Conservation (phyloP, 1,139 yeast genomes). For the Meyerozyma carpophila region DNA sequence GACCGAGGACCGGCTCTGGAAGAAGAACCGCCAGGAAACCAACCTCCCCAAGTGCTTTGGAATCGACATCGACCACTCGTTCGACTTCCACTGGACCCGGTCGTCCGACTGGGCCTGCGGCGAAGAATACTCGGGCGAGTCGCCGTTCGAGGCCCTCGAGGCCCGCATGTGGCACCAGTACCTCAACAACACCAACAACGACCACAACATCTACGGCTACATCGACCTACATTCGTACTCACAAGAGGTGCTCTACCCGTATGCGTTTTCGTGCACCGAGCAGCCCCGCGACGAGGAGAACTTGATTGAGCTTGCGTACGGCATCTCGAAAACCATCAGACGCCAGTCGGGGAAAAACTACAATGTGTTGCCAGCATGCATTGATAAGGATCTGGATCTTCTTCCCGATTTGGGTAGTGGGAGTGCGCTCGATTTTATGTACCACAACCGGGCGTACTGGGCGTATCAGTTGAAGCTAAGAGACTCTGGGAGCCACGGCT, state of each 20-base stretch:
- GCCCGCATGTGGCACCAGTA: conserved; percentile 59
- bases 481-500: conserved; percentile 82
- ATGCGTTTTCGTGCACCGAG: conserved; percentile 70
- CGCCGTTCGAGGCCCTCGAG: conserved; percentile 74
- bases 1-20: conserved; percentile 78
- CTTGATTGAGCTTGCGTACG: conserved; percentile 74
- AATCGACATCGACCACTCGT: conserved; percentile 82
- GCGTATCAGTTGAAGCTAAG: conserved; percentile 79
- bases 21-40: conserved; percentile 81
- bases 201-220: conserved; percentile 67
- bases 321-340: conserved; percentile 69
- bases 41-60: conserved; percentile 66
- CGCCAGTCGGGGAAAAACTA: conserved; percentile 57
- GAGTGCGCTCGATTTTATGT: conserved; percentile 78
- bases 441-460: conserved; percentile 76
- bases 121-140: conserved; percentile 76
- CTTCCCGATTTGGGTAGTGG: conserved; percentile 77
- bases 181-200: conserved; percentile 52
- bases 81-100: conserved; percentile 66
- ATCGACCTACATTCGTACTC: conserved; percentile 82
- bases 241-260: conserved; percentile 78
- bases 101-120: conserved; percentile 71
- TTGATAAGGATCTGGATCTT: conserved; percentile 67
- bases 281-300: conserved; percentile 78
- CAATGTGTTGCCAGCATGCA: conserved; percentile 71